Conservation (phyloP, 768 basidiomycete genomes). For the Rhodotorula paludigena region DNA sequence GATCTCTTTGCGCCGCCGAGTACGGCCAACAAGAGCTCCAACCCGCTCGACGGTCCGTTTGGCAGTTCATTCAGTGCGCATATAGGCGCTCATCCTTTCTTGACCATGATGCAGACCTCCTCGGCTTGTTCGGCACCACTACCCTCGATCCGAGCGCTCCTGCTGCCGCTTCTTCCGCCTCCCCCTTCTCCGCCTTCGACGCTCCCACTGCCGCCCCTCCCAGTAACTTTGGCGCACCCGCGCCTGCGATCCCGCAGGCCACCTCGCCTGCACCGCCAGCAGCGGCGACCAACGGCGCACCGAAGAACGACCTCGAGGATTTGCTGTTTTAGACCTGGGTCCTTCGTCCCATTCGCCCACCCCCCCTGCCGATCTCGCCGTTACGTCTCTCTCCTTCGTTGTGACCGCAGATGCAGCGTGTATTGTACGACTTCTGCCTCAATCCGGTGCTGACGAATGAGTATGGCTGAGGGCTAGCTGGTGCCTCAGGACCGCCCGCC, state of each 20-base stretch:
- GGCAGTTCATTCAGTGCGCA: too few relatives aligned
- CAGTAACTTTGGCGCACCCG: slow-evolving; percentile 10
- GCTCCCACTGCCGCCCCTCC: too few relatives aligned
- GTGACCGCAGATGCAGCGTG: not conserved
- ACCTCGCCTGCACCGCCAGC: not conserved
- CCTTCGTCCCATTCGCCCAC: too few relatives aligned
- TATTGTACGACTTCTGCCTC: not conserved
- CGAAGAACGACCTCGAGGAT: slow-evolving; percentile 38
- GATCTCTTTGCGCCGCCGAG: slow-evolving; percentile 36
- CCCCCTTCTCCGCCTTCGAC: slow-evolving; percentile 6
- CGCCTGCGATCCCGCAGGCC: not conserved
- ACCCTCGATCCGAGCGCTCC: not conserved
- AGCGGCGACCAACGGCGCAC: not conserved
- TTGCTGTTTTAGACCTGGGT: slow-evolving; percentile 35
- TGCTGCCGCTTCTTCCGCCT: not conserved
- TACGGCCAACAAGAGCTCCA: slow-evolving; percentile 14
- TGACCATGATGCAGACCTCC: too few relatives aligned
- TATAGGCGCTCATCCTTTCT: too few relatives aligned
- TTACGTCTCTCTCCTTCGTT: too few relatives aligned
- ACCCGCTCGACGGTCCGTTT: slow-evolving; percentile 33
- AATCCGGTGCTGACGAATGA: too few relatives aligned
- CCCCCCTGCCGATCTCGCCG: too few relatives aligned
- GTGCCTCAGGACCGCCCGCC: too few relatives aligned
- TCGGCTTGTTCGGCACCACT: slow-evolving; percentile 25
- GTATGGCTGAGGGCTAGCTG: too few relatives aligned